Conservation (phyloP, 345 rosid genomes). For the Iberis pinnata region DNA sequence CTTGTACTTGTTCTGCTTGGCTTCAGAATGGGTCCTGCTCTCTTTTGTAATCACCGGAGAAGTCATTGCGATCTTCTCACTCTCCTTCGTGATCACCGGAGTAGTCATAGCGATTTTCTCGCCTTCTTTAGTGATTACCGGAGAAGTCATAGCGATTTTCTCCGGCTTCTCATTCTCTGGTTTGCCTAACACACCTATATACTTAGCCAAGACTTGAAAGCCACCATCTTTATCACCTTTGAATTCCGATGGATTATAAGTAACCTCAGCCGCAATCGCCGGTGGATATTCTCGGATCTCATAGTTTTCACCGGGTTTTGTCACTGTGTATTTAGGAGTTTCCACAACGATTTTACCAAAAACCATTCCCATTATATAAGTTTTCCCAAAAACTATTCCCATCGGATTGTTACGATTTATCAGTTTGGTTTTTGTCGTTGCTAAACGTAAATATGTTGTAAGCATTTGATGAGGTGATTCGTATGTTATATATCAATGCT, state of each 20-base stretch:
- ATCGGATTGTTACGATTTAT: not conserved
- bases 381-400: slow-evolving; percentile 19
- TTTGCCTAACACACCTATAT: slow-evolving; percentile 75
- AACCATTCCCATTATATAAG: slow-evolving; percentile 56
- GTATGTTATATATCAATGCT: not conserved
- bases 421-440: slow-evolving; percentile 15
- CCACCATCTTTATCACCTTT: slow-evolving; percentile 75
- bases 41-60: slow-evolving; percentile 67
- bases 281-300: slow-evolving; percentile 75
- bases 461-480: slow-evolving; percentile 11
- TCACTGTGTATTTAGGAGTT: slow-evolving; percentile 59
- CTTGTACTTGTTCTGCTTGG: too few species aligned
- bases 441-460: slow-evolving; percentile 15
- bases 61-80: slow-evolving; percentile 72
- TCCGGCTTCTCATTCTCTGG: slow-evolving; percentile 76
- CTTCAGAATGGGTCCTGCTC: too few species aligned
- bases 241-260: slow-evolving; percentile 60
- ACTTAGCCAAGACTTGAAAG: slow-evolving; percentile 61
- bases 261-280: slow-evolving; percentile 60
- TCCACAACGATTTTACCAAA: slow-evolving; percentile 69
- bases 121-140: slow-evolving; percentile 53
- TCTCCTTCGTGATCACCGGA: slow-evolving; percentile 63
- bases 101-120: slow-evolving; percentile 84
- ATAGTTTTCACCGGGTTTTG: slow-evolving; percentile 42
- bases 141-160: slow-evolving; percentile 83